Percentiles rank a stretch among this genome's conserved stretches.
phyloP scores from a whole-genome alignment of 179 eudicot species.

The Sideroxylon spinosum region DNA sequence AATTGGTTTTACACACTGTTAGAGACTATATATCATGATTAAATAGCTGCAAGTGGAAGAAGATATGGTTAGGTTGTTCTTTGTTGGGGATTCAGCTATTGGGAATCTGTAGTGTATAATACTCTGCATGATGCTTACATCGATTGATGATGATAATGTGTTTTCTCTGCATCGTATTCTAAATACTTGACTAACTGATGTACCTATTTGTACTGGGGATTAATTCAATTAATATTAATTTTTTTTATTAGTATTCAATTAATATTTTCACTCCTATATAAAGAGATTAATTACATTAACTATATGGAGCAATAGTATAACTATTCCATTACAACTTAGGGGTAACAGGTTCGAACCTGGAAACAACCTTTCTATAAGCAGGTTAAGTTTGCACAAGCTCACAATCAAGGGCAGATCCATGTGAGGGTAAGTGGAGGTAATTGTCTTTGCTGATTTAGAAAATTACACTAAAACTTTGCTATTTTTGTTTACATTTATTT shows the following conservation, averaged over 20 bases:
- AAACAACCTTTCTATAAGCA: no score
- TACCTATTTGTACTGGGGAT: background rate
- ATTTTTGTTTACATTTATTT: no score
- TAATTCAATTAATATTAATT: background rate
- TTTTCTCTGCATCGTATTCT: background rate
- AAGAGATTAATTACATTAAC: background rate
- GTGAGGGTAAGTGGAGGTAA: no score
- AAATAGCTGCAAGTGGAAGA: background rate
- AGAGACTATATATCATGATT: background rate
- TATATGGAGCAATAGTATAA: no score
- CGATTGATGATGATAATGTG: background rate
- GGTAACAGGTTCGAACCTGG: no score
- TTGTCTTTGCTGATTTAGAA: no score
- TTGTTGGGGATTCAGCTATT: background rate
- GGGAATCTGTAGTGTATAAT: background rate
- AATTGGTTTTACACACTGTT: background rate
- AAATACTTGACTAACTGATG: background rate
- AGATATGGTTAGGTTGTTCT: no score
- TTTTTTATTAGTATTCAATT: no score
- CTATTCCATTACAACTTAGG: no score
- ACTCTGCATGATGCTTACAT: background rate
- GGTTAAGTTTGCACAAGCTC: no score
- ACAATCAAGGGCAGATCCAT: no score
- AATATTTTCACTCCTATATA: background rate
- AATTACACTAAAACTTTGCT: no score